These are phyloP conservation scores for Setomelanomma holmii DNA, from an alignment of 2,329 filamentous ascomycete species.

Conservation along the genomic window DNA sequence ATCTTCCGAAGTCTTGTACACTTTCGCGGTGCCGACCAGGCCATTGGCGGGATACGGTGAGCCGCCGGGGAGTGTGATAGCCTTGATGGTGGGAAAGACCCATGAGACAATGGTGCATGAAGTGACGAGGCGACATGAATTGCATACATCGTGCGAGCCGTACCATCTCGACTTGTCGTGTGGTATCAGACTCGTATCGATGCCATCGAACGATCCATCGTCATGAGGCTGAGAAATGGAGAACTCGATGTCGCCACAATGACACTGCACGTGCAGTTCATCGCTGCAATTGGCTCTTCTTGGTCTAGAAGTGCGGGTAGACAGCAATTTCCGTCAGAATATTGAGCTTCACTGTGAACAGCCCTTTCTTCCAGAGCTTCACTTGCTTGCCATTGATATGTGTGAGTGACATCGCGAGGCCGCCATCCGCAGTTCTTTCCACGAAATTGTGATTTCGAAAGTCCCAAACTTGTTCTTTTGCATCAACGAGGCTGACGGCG, in stretches of 20 bases:
- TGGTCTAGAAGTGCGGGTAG: neutral
- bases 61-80: neutral
- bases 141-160: constrained; percentile 29
- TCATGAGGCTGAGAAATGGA: neutral
- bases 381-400: constrained; percentile 30
- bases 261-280: neutral
- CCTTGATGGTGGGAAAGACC: neutral
- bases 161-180: neutral
- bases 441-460: constrained; percentile 42
- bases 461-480: constrained; percentile 35
- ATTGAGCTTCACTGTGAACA: neutral
- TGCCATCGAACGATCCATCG: neutral
- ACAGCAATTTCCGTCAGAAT: neutral
- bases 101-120: constrained; percentile 12
- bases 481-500: constrained; percentile 36
- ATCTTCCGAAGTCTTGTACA: constrained; percentile 62
- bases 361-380: constrained; percentile 32
- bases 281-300: neutral
- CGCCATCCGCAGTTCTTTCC: constrained; percentile 47
- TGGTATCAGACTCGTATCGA: neutral
- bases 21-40: constrained; percentile 54
- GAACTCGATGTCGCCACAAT: neutral
- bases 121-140: constrained; percentile 51
- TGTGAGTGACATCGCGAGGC: constrained; percentile 44
- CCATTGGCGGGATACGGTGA: constrained; percentile 42